phyloP scores from a whole-genome alignment of 1,284 basidiomycete species.

The Ustilago xerochloae region DNA sequence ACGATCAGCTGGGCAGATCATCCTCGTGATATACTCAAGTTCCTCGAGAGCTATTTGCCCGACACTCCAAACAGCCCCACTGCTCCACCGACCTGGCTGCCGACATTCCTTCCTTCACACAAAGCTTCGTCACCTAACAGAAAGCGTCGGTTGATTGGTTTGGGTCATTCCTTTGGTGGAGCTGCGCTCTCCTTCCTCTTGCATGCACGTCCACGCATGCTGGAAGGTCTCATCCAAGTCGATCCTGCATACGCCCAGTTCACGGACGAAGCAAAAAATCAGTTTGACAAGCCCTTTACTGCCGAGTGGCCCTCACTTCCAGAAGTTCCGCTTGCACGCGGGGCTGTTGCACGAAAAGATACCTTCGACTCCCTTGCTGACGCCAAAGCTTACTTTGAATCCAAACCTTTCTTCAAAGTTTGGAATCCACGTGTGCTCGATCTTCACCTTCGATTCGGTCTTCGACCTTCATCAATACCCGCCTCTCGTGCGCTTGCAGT shows the following conservation, averaged over 20 bases:
- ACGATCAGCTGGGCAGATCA: slow-evolving; percentile 78
- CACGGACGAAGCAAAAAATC: slow-evolving; percentile 27
- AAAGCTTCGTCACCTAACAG: slow-evolving; percentile 20
- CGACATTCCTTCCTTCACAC: slow-evolving; percentile 37
- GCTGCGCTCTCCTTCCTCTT: slow-evolving; percentile 72
- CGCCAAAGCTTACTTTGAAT: slow-evolving; percentile 70
- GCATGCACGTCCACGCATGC: slow-evolving; percentile 75
- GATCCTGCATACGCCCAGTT: slow-evolving; percentile 78
- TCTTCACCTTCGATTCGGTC: slow-evolving; percentile 77
- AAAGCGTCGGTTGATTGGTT: slow-evolving; percentile 72
- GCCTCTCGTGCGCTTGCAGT: slow-evolving; percentile 15
- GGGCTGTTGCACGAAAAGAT: slow-evolving; percentile 76
- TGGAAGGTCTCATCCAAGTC: slow-evolving; percentile 79
- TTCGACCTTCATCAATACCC: slow-evolving; percentile 64
- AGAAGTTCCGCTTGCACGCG: slow-evolving; percentile 64
- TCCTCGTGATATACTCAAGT: slow-evolving; percentile 78
- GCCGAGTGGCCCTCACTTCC: slow-evolving; percentile 5
- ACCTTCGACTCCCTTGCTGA: slow-evolving; percentile 72
- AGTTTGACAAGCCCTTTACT: slow-evolving; percentile 21
- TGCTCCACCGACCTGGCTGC: slow-evolving; percentile 34
- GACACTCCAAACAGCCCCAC: slow-evolving; percentile 6
- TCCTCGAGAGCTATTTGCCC: slow-evolving; percentile 76
- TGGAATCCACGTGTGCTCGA: slow-evolving; percentile 80
- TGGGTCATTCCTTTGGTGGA: slow-evolving; percentile 79
- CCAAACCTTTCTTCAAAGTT: slow-evolving; percentile 76